Evolutionary conservation across 2,329 filamentous ascomycete genomes (phyloP).

Genomic region (Dactylonectria estremocensis): DNA sequence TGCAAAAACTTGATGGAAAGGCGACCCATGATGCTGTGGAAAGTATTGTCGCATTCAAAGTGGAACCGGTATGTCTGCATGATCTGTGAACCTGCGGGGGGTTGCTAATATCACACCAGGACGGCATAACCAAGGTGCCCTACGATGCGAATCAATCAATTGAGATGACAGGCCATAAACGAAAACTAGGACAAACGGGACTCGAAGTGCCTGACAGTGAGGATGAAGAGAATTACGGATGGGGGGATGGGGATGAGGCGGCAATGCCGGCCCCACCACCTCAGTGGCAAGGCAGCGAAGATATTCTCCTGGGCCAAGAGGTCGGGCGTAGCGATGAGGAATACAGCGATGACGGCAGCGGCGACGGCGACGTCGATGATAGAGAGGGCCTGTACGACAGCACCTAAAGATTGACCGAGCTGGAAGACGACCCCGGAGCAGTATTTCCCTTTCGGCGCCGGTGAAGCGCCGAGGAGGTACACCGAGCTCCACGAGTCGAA

Average conservation of each 20-base stretch:
- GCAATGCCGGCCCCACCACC: constrained; percentile 73
- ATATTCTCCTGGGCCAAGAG: constrained; percentile 68
- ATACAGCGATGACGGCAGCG: constrained; percentile 38
- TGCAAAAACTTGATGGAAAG: constrained; percentile 76
- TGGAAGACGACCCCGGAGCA: constrained; percentile 31
- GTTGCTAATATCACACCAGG: constrained; percentile 54
- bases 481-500: constrained; percentile 37
- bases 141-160: constrained; percentile 58
- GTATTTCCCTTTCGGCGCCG: constrained; percentile 48
- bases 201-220: constrained; percentile 75
- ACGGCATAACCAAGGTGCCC: constrained; percentile 60
- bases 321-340: constrained; percentile 59
- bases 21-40: constrained; percentile 57
- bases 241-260: constrained; percentile 77
- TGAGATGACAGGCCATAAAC: constrained; percentile 65
- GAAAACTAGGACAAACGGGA: constrained; percentile 74
- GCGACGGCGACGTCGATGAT: constrained; percentile 38
- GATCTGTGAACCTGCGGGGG: constrained; percentile 32
- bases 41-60: constrained; percentile 64
- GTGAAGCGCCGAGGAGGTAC: constrained; percentile 50
- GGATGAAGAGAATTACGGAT: constrained; percentile 80
- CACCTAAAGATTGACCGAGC: constrained; percentile 41
- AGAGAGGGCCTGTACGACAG: constrained; percentile 38
- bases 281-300: constrained; percentile 78
- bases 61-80: constrained; percentile 59